Conservation (phyloP, 371 early-diverging fungal species). For the Syncephalastrum monosporum region DNA sequence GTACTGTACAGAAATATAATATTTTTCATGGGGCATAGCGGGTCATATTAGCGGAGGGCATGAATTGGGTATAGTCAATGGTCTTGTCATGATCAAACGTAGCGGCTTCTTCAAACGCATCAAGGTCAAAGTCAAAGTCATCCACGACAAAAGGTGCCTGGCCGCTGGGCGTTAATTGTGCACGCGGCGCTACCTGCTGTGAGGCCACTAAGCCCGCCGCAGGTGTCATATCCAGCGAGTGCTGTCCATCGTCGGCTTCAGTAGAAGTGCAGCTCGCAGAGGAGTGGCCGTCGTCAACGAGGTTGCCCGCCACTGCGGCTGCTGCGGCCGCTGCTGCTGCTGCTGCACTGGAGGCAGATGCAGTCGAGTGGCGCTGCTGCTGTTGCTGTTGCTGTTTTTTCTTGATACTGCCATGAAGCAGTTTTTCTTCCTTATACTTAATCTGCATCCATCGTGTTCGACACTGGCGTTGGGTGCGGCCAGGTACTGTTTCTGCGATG, state of each 20-base stretch:
- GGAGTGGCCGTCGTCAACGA: not conserved
- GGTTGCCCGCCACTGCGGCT: not conserved
- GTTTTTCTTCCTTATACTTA: constrained; percentile 45
- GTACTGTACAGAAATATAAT: too few species aligned
- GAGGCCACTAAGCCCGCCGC: too few species aligned
- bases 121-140: too few species aligned
- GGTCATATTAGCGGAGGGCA: too few species aligned
- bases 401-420: constrained; percentile 6
- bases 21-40: too few species aligned
- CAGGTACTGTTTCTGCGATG: constrained; percentile 65
- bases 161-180: too few species aligned
- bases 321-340: not conserved
- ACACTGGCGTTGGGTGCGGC: constrained; percentile 75
- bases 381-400: constrained; percentile 24
- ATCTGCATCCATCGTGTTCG: constrained; percentile 71
- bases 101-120: too few species aligned
- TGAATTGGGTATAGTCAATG: too few species aligned
- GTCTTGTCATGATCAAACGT: too few species aligned
- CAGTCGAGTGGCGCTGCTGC: constrained; percentile 2
- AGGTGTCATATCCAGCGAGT: too few species aligned
- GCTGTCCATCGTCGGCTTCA: not conserved
- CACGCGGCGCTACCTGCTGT: too few species aligned
- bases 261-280: constrained; percentile 7
- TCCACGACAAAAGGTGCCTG: too few species aligned
- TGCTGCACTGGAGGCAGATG: not conserved